Conservation (phyloP, 2,329 filamentous ascomycete species). For the Trichoderma koningii region DNA sequence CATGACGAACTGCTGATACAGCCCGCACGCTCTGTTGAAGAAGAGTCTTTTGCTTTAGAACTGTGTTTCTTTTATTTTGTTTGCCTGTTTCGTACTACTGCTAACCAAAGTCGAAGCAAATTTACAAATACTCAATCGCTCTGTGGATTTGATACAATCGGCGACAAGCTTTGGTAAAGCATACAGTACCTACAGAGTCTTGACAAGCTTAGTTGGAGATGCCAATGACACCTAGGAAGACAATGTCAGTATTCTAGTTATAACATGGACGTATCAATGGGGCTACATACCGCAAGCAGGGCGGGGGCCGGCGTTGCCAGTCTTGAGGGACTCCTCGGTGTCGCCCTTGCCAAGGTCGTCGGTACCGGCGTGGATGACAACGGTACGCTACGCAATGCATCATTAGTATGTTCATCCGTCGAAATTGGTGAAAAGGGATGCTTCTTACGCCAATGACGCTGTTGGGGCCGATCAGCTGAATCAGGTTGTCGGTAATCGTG, state of each 20-base stretch:
- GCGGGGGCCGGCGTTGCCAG: conserved; percentile 89
- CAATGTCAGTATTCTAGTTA: conserved; percentile 23
- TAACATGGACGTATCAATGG: not conserved
- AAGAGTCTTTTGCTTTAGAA: not conserved
- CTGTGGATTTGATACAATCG: not conserved
- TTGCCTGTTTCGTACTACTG: not conserved
- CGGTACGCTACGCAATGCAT: conserved; percentile 68
- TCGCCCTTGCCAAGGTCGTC: conserved; percentile 94
- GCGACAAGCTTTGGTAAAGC: not conserved
- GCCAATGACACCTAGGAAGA: conserved; percentile 73
- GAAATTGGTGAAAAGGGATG: not conserved
- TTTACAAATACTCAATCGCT: not conserved
- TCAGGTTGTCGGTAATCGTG: conserved; percentile 72
- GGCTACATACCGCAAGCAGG: conserved; percentile 82
- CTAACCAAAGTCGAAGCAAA: conserved; percentile 2
- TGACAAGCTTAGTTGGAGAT: conserved; percentile 66
- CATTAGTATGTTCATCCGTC: conserved; percentile 7
- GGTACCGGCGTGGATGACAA: conserved; percentile 92
- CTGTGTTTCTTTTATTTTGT: not conserved
- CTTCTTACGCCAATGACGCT: conserved; percentile 83
- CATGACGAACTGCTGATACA: no score
- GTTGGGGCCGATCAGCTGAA: conserved; percentile 96
- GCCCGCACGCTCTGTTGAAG: not conserved
- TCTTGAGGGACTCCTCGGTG: conserved; percentile 96
- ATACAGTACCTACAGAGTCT: conserved; percentile 26